phyloP scores from a whole-genome alignment of 257 asterid genomes.

The Asclepias syriaca region DNA sequence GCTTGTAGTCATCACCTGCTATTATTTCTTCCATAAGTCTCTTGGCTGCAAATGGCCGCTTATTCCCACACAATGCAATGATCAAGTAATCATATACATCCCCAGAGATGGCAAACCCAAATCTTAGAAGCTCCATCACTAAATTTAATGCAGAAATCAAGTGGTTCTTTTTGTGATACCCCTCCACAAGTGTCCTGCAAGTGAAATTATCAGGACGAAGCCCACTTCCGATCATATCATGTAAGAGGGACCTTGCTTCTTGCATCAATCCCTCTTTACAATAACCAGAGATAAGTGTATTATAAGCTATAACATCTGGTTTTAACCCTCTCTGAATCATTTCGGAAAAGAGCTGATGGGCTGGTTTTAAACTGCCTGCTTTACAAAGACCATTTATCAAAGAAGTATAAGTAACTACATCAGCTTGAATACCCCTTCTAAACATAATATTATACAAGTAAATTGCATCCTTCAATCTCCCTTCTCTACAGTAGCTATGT shows the following conservation, averaged over 20 bases:
- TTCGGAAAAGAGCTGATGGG: constrained; percentile 52
- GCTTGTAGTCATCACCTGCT: constrained; percentile 24
- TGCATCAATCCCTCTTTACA: constrained; percentile 80
- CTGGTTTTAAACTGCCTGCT: constrained; percentile 59
- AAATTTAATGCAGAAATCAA: constrained; percentile 75
- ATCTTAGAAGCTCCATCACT: constrained; percentile 53
- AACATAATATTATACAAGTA: constrained; percentile 66
- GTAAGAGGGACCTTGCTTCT: constrained; percentile 59
- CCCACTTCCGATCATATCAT: constrained; percentile 59
- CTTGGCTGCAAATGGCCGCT: constrained; percentile 82
- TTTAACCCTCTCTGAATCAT: constrained; percentile 64
- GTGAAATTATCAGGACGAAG: constrained; percentile 64
- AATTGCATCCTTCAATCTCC: constrained; percentile 70
- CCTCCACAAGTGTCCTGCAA: constrained; percentile 60
- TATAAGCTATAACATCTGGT: constrained; percentile 61
- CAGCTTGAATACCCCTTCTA: constrained; percentile 54
- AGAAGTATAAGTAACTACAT: constrained; percentile 67
- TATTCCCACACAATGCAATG: constrained; percentile 56
- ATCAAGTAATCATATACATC: constrained; percentile 55
- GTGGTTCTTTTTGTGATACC: constrained; percentile 50
- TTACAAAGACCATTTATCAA: constrained; percentile 70
- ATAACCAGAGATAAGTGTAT: constrained; percentile 65
- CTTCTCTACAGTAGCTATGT: constrained; percentile 62
- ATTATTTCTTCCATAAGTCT: constrained; percentile 51
- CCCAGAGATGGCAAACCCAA: constrained; percentile 42